Base-by-base conservation (phyloP, 345 rosid genomes). In the Eutrema yunnanense region DNA sequence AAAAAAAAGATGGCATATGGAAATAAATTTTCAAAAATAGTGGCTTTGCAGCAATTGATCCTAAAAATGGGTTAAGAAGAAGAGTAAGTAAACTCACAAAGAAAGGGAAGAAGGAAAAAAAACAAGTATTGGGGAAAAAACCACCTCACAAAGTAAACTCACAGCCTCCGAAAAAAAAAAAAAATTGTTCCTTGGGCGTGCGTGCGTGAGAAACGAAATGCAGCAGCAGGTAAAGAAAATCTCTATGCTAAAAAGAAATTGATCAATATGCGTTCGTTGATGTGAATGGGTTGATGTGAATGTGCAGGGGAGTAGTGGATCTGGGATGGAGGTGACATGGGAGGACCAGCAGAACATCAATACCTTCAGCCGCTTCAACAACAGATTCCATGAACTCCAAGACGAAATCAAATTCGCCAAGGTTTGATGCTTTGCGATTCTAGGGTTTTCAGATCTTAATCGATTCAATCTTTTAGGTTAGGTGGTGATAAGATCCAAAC, bases 271-370 rank as follows among this genome's bases (percentile, higher is more conserved):
- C 0, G 52, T 4, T 4, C 5, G 38, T 54, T 22, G 26, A 22
- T 22, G 55, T 48, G 53, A 46, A 44, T 73, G 46, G 33, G 33
- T 71, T 19, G 58, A 54, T 57, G 69, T 80, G 72, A 54, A 54
- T 57, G 72, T 80, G 72, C 71, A 92, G 95, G 85, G 93, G 3
- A 59, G 75, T 9, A 87, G 87, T 67, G 96, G 91, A 84, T 87
- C 97, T 78, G 96, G 81, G 50, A 87, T 71, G 72, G 88, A 82
- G 84, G 99, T 95, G 29, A 95, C 97, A 3, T 95, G 99, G 99
- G 94, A 90, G 66, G 99, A 95, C 60, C 99, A 95, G 85, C 96
- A 86, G 74, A 95, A 90, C 81, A 95, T 95, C 65, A 92, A 92
- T 80, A 87, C 64, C 63, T 95, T 95, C 71, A 86, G 87, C 27